phyloP scores from a whole-genome alignment of 495 filamentous ascomycete species.

The Penicillium canariense region DNA sequence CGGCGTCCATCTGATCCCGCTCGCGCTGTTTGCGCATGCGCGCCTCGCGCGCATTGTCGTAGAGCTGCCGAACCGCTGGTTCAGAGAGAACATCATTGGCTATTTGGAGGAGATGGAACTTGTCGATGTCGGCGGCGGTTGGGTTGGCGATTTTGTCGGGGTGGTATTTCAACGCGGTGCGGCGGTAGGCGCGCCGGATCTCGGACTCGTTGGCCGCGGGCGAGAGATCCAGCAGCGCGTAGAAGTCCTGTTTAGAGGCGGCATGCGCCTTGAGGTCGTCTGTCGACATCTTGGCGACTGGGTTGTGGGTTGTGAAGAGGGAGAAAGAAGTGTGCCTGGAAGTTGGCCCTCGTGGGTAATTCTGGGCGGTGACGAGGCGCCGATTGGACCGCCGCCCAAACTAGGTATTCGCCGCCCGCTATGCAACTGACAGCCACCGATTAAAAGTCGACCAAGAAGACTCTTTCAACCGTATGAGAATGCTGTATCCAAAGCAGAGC shows the following conservation, averaged over 20 bases:
- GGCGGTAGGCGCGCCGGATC: constrained; percentile 83
- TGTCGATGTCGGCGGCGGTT: constrained; percentile 57
- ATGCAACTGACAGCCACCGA: too few species aligned
- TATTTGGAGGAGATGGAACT: constrained; percentile 71
- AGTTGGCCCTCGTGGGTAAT: too few species aligned
- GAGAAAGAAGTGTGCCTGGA: background rate
- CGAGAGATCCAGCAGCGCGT: constrained; percentile 71
- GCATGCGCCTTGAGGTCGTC: constrained; percentile 56
- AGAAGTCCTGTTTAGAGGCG: constrained; percentile 72
- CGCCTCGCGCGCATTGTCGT: constrained; percentile 68
- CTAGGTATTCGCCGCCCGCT: too few species aligned
- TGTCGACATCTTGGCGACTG: constrained; percentile 33
- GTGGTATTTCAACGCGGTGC: constrained; percentile 84
- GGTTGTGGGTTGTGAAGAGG: background rate
- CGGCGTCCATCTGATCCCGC: constrained; percentile 62
- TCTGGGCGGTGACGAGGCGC: too few species aligned
- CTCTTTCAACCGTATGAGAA: too few species aligned
- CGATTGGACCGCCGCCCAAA: too few species aligned
- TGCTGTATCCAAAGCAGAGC: too few species aligned
- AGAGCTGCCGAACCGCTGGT: constrained; percentile 56
- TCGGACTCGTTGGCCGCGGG: constrained; percentile 64
- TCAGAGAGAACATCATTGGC: constrained; percentile 72
- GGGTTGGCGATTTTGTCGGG: constrained; percentile 74
- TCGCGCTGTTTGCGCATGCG: constrained; percentile 59
- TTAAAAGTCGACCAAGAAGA: too few species aligned